These are phyloP conservation scores for Colletotrichum shisoi DNA, from an alignment of 2,329 filamentous ascomycete genomes.

Conservation along the genomic window DNA sequence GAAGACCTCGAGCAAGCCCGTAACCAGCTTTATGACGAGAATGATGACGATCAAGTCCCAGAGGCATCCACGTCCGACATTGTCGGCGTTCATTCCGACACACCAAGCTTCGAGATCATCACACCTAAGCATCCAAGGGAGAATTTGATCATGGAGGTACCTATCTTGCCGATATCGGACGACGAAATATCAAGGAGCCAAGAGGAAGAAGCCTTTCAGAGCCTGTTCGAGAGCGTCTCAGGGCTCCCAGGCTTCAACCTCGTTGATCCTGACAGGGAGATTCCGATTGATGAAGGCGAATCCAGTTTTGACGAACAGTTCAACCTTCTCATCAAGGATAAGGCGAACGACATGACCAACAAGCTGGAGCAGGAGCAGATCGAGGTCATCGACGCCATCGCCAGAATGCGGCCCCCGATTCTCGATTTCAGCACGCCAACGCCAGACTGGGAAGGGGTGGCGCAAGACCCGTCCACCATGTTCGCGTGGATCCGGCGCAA, in stretches of 20 bases:
- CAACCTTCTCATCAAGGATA: conserved; percentile 39
- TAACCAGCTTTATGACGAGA: conserved; percentile 10
- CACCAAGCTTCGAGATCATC: conserved; percentile 12
- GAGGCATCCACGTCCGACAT: neutral
- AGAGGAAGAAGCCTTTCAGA: neutral
- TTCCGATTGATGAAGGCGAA: neutral
- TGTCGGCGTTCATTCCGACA: neutral
- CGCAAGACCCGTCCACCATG: conserved; percentile 41
- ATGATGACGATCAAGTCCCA: neutral
- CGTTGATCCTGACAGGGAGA: too few relatives aligned
- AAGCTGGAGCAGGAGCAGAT: conserved; percentile 45
- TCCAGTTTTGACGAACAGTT: conserved; percentile 43
- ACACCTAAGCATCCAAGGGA: conserved; percentile 2
- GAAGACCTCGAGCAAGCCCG: conserved; percentile 24
- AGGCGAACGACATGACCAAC: conserved; percentile 28
- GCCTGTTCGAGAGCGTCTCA: neutral
- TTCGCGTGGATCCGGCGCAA: conserved; percentile 37
- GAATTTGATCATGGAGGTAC: neutral
- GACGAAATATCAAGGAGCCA: neutral
- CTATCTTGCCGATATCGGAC: conserved; percentile 2
- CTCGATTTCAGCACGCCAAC: conserved; percentile 43
- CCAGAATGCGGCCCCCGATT: conserved; percentile 45
- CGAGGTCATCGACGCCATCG: conserved; percentile 41
- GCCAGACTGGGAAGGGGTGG: conserved; percentile 42
- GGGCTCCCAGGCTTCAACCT: neutral